Percentiles rank a stretch among this genome's conserved stretches.
phyloP scores from a whole-genome alignment of 2,329 filamentous ascomycete species.

The Pseudogymnoascus sp. region DNA sequence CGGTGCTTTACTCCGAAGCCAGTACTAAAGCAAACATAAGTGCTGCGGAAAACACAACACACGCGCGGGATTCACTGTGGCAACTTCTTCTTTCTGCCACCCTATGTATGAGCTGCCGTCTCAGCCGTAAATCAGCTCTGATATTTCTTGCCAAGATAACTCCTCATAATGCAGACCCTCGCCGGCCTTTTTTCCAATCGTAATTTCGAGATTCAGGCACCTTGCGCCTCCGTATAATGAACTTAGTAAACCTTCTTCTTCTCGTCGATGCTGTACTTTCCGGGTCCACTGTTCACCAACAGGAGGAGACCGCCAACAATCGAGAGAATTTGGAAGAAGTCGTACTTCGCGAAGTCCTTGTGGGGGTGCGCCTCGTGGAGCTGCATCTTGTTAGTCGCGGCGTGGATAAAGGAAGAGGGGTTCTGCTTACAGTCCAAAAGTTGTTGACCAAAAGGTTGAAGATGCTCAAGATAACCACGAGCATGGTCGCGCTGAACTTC shows the following conservation, averaged over 20 bases:
- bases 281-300: constrained; percentile 96
- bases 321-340: constrained; percentile 99
- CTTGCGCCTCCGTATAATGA: constrained; percentile 1
- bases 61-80: background rate
- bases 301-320: constrained; percentile 95
- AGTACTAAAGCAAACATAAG: background rate
- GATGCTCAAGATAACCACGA: constrained; percentile 89
- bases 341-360: constrained; percentile 99
- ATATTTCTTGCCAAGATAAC: constrained; percentile 18
- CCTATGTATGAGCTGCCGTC: constrained; percentile 4
- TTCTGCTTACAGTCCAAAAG: constrained; percentile 87
- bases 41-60: background rate
- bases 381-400: constrained; percentile 39
- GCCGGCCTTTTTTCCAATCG: constrained; percentile 16
- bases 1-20: background rate
- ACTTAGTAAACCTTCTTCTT: constrained; percentile 99
- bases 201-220: constrained; percentile 12
- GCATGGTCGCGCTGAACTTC: constrained; percentile 93
- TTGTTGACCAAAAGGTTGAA: constrained; percentile 99
- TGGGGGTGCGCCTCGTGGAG: constrained; percentile 97
- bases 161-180: constrained; percentile 26
- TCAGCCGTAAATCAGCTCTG: constrained; percentile 7
- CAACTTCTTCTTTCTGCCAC: constrained; percentile 3
- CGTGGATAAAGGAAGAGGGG: background rate
- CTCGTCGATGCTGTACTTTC: constrained; percentile 97